Evolutionary conservation across 805 yeast species (phyloP).

Genomic region (Candida dendrica): DNA sequence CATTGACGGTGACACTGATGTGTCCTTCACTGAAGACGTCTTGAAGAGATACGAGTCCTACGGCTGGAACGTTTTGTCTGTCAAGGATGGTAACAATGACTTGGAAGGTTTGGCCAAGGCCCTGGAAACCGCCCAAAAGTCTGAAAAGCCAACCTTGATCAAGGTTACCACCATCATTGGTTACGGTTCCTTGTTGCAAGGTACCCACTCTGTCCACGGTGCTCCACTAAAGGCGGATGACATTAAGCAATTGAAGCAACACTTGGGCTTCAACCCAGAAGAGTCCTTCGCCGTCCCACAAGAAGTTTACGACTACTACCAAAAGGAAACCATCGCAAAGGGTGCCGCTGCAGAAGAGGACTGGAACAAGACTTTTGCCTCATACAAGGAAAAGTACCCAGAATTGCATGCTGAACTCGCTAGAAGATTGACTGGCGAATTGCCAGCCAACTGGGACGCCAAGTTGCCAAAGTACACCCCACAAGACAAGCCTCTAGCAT

Average conservation of each 20-base stretch:
- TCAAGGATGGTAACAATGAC: slow-evolving; percentile 77
- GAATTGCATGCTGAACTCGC: slow-evolving; percentile 68
- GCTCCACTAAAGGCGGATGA: slow-evolving; percentile 93
- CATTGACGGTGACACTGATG: slow-evolving; percentile 87
- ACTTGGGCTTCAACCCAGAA: slow-evolving; percentile 84
- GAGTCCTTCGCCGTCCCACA: slow-evolving; percentile 72
- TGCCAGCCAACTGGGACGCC: slow-evolving; percentile 79
- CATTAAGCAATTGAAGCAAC: slow-evolving; percentile 73
- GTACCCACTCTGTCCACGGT: slow-evolving; percentile 93
- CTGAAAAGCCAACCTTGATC: slow-evolving; percentile 85
- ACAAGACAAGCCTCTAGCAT: slow-evolving; percentile 75
- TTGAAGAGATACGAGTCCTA: slow-evolving; percentile 77
- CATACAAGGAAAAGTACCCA: slow-evolving; percentile 66
- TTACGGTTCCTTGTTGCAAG: slow-evolving; percentile 78
- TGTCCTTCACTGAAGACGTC: slow-evolving; percentile 93
- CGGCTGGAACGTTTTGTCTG: slow-evolving; percentile 85
- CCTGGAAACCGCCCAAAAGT: slow-evolving; percentile 71
- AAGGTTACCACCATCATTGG: slow-evolving; percentile 90
- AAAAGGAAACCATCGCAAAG: slow-evolving; percentile 41
- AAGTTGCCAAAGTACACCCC: slow-evolving; percentile 75
- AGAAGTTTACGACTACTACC: slow-evolving; percentile 72
- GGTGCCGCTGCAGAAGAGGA: slow-evolving; percentile 65
- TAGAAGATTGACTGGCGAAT: slow-evolving; percentile 70
- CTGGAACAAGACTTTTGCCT: slow-evolving; percentile 63
- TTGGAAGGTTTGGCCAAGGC: slow-evolving; percentile 64